Evolutionary conservation across 495 filamentous ascomycete species (phyloP).

Genomic region (Zalerion maritima): DNA sequence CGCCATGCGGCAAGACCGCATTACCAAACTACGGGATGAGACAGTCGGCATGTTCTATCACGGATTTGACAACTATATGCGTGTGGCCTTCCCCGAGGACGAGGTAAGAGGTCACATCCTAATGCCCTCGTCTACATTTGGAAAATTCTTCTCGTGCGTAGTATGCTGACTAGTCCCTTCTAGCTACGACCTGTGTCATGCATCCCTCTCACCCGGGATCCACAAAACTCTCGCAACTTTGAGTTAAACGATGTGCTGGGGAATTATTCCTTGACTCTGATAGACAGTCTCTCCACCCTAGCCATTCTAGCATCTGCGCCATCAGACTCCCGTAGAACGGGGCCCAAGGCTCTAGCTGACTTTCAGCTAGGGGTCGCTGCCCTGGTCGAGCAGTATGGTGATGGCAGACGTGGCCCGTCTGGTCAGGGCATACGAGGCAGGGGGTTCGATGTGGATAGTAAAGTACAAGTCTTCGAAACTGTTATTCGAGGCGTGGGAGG

Average conservation of each 20-base stretch:
- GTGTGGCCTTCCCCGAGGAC: slow-evolving; percentile 89
- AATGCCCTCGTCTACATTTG: slow-evolving; percentile 1
- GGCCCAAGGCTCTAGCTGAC: slow-evolving; percentile 48
- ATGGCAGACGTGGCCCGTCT: slow-evolving; percentile 53
- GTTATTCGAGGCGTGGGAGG: slow-evolving; percentile 90
- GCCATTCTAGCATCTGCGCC: slow-evolving; percentile 71
- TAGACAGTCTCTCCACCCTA: slow-evolving; percentile 87
- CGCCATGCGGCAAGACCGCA: slow-evolving; percentile 37
- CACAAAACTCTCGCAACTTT: slow-evolving; percentile 61
- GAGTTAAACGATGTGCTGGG: slow-evolving; percentile 92
- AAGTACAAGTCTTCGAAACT: slow-evolving; percentile 96
- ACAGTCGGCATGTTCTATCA: slow-evolving; percentile 93
- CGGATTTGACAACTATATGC: slow-evolving; percentile 90
- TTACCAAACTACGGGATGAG: slow-evolving; percentile 45
- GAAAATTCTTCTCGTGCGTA: too few species aligned
- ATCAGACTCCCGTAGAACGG: slow-evolving; percentile 29
- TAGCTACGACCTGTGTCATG: slow-evolving; percentile 77
- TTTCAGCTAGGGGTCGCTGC: slow-evolving; percentile 70
- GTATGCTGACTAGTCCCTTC: neutral
- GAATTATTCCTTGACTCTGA: slow-evolving; percentile 89
- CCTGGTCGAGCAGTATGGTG: slow-evolving; percentile 77
- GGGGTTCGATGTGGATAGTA: slow-evolving; percentile 91
- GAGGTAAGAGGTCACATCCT: slow-evolving; percentile 37
- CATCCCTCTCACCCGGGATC: slow-evolving; percentile 65
- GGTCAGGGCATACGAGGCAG: slow-evolving; percentile 60